A percentile compares a stretch with the other conserved stretches of the same genome.
Conservation (phyloP, 2,329 filamentous ascomycete genomes). For the Colletotrichum aenigma region DNA sequence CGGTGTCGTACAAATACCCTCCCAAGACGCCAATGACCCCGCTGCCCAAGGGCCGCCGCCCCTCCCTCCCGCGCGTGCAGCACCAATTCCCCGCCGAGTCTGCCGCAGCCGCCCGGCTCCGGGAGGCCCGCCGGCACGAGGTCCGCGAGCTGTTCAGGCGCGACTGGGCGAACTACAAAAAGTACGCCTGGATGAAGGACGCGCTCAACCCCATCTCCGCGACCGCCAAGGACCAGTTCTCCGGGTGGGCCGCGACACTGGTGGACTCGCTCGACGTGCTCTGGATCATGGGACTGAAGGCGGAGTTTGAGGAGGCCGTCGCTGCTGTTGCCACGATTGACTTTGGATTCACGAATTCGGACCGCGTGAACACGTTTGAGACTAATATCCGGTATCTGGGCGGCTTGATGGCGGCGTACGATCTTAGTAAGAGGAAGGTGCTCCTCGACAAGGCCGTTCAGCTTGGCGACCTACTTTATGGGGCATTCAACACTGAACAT, state of each 20-base stretch:
- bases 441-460: conserved; percentile 67
- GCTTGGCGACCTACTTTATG: conserved; percentile 67
- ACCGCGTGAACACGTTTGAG: conserved; percentile 66
- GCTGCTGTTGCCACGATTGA: conserved; percentile 49
- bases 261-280: conserved; percentile 54
- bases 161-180: conserved; percentile 47
- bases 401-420: conserved; percentile 71
- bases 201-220: conserved; percentile 48
- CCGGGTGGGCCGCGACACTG: conserved; percentile 51
- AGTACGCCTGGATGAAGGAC: conserved; percentile 51
- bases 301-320: conserved; percentile 55
- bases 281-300: conserved; percentile 58
- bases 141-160: conserved; percentile 37
- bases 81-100: conserved; percentile 31
- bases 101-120: conserved; percentile 22
- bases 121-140: conserved; percentile 36
- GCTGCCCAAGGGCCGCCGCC: conserved; percentile 25
- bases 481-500: conserved; percentile 71
- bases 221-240: conserved; percentile 42
- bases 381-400: conserved; percentile 75
- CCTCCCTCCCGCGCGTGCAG: conserved; percentile 38
- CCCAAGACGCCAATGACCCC: conserved; percentile 21
- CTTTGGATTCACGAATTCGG: conserved; percentile 42
- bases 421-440: conserved; percentile 60
- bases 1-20: conserved; percentile 30